These are phyloP conservation scores for Mycena latifolia DNA, from an alignment of 768 basidiomycete genomes.

Conservation along the genomic window DNA sequence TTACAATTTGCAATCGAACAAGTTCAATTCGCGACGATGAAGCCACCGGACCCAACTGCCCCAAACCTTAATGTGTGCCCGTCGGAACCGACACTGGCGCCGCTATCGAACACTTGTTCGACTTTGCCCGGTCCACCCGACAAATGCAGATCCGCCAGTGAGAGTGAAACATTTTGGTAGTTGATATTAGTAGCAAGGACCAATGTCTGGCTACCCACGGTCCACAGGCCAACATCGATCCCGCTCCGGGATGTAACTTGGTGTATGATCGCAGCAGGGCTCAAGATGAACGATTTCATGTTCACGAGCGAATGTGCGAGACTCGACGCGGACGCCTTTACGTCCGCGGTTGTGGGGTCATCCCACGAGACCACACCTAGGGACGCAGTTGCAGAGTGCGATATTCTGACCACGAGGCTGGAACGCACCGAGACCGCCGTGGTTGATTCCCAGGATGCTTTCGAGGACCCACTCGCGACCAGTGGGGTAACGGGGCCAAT, in stretches of 20 bases:
- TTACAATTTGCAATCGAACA: not conserved
- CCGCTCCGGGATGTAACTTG: conserved; percentile 53
- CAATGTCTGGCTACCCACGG: conserved; percentile 52
- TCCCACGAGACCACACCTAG: conserved; percentile 64
- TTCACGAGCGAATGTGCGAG: conserved; percentile 59
- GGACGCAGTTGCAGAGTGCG: not conserved
- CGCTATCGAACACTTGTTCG: conserved; percentile 42
- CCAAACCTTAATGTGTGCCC: conserved; percentile 44
- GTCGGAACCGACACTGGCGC: conserved; percentile 33
- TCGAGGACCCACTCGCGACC: conserved; percentile 79
- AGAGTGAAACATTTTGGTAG: conserved; percentile 50
- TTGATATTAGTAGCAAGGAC: conserved; percentile 67
- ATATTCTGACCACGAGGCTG: not conserved
- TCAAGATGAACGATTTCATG: conserved; percentile 62
- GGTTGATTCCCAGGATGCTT: conserved; percentile 75
- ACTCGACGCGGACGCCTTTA: conserved; percentile 64
- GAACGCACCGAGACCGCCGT: conserved; percentile 68
- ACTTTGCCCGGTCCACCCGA: conserved; percentile 15
- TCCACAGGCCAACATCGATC: conserved; percentile 68
- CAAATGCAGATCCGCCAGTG: conserved; percentile 40
- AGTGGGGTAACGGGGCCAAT: conserved; percentile 74
- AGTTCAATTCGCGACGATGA: conserved; percentile 45
- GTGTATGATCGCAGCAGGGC: conserved; percentile 53
- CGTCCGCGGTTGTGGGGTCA: conserved; percentile 65
- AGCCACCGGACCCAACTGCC: conserved; percentile 55